These are phyloP conservation scores for Ormosia emarginata DNA, from an alignment of 306 rosid species.

Conservation along the genomic window DNA sequence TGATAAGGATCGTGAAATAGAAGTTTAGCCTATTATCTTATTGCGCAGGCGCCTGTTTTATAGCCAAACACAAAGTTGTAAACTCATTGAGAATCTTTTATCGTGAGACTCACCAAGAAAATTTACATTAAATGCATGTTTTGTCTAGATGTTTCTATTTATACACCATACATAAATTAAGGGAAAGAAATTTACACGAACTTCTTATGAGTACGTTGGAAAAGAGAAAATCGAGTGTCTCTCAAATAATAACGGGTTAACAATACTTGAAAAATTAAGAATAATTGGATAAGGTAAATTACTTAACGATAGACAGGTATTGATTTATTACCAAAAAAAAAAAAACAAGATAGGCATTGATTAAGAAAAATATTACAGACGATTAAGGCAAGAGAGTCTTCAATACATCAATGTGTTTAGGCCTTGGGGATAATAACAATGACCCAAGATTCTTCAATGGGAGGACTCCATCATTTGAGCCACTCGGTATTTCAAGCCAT, in stretches of 20 bases:
- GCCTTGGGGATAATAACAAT: not conserved
- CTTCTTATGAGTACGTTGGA: not conserved
- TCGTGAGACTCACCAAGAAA: conserved; percentile 22
- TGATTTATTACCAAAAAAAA: not conserved
- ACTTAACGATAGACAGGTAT: not conserved
- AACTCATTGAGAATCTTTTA: conserved; percentile 45
- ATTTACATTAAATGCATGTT: conserved; percentile 21
- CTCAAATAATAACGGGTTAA: not conserved
- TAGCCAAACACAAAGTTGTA: conserved; percentile 49
- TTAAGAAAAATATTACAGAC: not conserved
- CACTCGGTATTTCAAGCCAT: too few species aligned
- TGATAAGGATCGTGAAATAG: conserved; percentile 69
- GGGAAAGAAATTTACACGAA: conserved; percentile 1
- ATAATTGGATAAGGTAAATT: not conserved
- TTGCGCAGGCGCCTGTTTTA: conserved; percentile 8
- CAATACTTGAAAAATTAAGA: not conserved
- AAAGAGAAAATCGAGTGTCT: not conserved
- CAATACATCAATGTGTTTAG: not conserved
- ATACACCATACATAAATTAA: not conserved
- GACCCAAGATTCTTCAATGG: not conserved
- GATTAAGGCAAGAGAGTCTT: not conserved
- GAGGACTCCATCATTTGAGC: too few species aligned
- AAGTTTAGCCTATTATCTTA: conserved; percentile 45
- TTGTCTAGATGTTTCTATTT: conserved; percentile 5
- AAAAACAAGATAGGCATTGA: not conserved